Evolutionary conservation across 345 rosid species (phyloP).

Genomic region (Lumnitzera racemosa): DNA sequence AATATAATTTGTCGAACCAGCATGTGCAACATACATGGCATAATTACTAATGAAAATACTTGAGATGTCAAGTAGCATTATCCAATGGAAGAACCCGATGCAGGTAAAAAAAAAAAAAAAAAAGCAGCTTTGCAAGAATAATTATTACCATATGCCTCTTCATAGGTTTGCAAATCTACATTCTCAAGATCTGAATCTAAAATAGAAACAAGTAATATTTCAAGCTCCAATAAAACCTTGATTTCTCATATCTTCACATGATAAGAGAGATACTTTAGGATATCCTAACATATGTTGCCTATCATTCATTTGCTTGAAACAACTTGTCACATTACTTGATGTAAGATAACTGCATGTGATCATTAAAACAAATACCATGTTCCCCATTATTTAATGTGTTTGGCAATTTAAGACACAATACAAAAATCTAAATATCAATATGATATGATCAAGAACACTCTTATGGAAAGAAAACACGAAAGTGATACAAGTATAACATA

Average conservation of each 20-base stretch:
- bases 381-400: background rate
- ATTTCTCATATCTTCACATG: constrained; percentile 6
- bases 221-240: constrained; percentile 7
- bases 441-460: no score
- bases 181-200: background rate
- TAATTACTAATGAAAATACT: background rate
- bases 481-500: no score
- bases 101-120: background rate
- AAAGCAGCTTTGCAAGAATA: constrained; percentile 24
- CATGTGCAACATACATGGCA: background rate
- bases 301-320: background rate
- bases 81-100: background rate
- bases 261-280: background rate
- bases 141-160: constrained; percentile 7
- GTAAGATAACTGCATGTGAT: constrained; percentile 10
- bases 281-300: constrained; percentile 1
- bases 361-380: constrained; percentile 14
- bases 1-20: constrained; percentile 3
- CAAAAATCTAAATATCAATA: no score
- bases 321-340: background rate
- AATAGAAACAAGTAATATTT: constrained; percentile 7
- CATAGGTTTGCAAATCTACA: constrained; percentile 8
- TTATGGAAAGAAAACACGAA: no score
- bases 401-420: no score
- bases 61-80: constrained; percentile 5